These are phyloP conservation scores for Ilex aquifolium DNA, from an alignment of 257 asterid species.

Conservation along the genomic window DNA sequence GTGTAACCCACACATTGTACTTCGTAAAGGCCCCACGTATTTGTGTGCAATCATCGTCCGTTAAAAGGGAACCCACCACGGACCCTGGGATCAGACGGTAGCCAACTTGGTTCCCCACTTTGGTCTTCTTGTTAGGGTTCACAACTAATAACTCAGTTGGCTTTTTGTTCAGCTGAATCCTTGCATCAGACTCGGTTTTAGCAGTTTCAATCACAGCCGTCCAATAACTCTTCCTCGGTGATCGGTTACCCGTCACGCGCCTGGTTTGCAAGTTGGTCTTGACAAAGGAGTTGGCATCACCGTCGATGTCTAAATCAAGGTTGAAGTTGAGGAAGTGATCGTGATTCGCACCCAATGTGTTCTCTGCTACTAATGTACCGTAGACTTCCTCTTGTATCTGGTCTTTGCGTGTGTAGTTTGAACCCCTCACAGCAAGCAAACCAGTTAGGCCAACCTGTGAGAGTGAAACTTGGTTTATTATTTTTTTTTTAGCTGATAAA, in stretches of 20 bases:
- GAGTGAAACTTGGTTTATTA: neutral
- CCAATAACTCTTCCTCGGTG: neutral
- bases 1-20: neutral
- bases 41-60: neutral
- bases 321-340: slow-evolving; percentile 52
- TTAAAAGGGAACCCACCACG: neutral
- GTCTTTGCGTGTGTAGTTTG: slow-evolving; percentile 34
- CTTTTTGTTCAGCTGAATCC: neutral
- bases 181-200: neutral
- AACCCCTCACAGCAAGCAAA: slow-evolving; percentile 48
- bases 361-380: slow-evolving; percentile 49
- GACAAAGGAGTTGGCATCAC: slow-evolving; percentile 44
- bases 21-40: neutral
- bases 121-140: neutral
- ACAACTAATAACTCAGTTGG: neutral
- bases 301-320: slow-evolving; percentile 56
- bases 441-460: slow-evolving; percentile 51
- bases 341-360: slow-evolving; percentile 44
- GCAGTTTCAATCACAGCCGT: neutral
- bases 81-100: neutral
- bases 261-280: slow-evolving; percentile 16
- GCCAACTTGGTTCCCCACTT: neutral
- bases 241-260: neutral
- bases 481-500: too few species aligned
- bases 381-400: slow-evolving; percentile 42